Conservation (phyloP, 164 flowering plant species). For the Santalum album region DNA sequence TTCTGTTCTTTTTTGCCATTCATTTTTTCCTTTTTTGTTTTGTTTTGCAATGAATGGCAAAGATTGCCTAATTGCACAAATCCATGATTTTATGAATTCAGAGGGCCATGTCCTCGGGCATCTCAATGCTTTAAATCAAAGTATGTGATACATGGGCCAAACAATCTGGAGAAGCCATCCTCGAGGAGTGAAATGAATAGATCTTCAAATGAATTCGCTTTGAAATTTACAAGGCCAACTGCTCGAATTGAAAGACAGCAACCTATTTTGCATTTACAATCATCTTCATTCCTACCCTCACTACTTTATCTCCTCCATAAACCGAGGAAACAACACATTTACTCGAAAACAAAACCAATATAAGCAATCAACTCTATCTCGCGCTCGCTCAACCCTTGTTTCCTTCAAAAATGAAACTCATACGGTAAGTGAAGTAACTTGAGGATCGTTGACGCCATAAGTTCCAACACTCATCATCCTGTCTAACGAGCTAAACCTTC, state of each 20-base stretch:
- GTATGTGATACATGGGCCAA: too few relatives aligned
- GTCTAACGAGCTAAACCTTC: constrained; percentile 12
- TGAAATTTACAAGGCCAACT: neutral
- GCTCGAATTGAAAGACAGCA: neutral
- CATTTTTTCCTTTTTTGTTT: too few relatives aligned
- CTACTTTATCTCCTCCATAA: neutral
- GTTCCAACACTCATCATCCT: neutral
- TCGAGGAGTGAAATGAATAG: too few relatives aligned
- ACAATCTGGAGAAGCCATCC: too few relatives aligned
- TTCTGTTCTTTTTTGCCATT: too few relatives aligned
- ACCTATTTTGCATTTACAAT: neutral
- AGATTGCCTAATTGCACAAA: too few relatives aligned
- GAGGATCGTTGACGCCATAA: neutral
- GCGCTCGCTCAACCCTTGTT: neutral
- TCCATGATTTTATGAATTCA: too few relatives aligned
- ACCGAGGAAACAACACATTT: neutral
- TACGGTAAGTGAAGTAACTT: neutral
- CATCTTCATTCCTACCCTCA: neutral
- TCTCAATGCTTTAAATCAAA: too few relatives aligned
- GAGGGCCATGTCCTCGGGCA: too few relatives aligned
- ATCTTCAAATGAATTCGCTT: neutral
- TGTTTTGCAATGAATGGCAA: too few relatives aligned
- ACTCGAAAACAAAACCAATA: neutral
- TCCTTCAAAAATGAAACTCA: neutral
- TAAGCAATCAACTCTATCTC: neutral